Evolutionary conservation across 75 land plant genomes (phyloP), one percentile per base, ranked within the genome.

Genomic region (Selaginella moellendorffii): DNA sequence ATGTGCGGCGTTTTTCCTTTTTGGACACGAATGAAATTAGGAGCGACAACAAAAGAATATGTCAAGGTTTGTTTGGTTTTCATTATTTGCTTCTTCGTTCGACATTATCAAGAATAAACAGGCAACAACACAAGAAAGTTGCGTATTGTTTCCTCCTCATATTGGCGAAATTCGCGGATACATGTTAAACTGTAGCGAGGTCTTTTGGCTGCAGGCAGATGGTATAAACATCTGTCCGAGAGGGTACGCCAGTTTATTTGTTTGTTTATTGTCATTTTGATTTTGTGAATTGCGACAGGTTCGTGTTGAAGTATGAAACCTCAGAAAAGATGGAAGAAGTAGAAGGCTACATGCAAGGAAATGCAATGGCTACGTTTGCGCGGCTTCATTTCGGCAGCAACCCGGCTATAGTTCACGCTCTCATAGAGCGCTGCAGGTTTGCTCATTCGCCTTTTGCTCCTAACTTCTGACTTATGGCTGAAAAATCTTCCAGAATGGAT

Each of bases 1-100:
- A 60, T 67, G 69, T 67, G 65, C 20, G 64, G 69, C 18, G 64
- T 67, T 28, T 67, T 67, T 67, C 66, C 69, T 2, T 67, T 67
- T 22, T 27, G 66, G 24, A 67, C 69, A 1, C 66, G 66, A 27
- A 19, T 61, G 24, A 29, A 58, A 28, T 26, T n/a, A n/a, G n/a
- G 8, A 29, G 27, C 30, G 29, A 20, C 23, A 28, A 28, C 27
- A 26, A 61, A 20, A 26, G 65, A 64, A 24, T 67, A 67, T 29
- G 31, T 67, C 21, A 67, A 67, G 65, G 69, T 67, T 28, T 19
- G 10, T 17, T 46, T 10, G 14, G 14, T 18, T 46, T 46, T 46
- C 18, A 18, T 10, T 20, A 58, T 17, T 12, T 17, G n/a, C n/a
- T n/a, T n/a, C n/a, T n/a, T n/a, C n/a, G n/a, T n/a, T n/a, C n/a